Conservation (phyloP, 2,329 filamentous ascomycete species). For the Madurella fahalii region DNA sequence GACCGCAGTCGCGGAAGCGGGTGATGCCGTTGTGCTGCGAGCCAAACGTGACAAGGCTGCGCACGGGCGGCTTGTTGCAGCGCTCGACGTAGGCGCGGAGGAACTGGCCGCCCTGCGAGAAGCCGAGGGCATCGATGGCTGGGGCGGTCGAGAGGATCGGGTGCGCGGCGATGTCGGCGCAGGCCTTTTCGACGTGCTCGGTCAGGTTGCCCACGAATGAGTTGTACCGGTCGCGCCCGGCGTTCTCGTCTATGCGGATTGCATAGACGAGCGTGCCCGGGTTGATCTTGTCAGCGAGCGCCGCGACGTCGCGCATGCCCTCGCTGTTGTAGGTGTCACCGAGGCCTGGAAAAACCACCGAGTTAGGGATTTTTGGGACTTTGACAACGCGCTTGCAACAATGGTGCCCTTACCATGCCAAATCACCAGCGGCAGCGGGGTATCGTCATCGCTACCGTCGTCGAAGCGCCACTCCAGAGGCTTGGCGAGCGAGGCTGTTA, state of each 20-base stretch:
- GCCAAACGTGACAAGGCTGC: conserved; percentile 81
- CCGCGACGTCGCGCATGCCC: conserved; percentile 66
- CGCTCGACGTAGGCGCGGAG: conserved; percentile 86
- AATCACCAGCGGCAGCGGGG: conserved; percentile 83
- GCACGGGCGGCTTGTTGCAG: conserved; percentile 72
- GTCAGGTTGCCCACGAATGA: conserved; percentile 92
- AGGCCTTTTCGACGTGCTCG: conserved; percentile 70
- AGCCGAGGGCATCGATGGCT: conserved; percentile 85
- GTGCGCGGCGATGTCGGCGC: conserved; percentile 68
- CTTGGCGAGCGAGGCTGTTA: conserved; percentile 34
- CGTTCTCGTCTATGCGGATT: conserved; percentile 65
- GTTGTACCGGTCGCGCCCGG: conserved; percentile 67
- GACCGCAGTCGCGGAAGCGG: conserved; percentile 70
- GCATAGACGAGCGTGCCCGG: conserved; percentile 83
- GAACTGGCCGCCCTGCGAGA: conserved; percentile 95
- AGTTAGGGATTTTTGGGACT: neutral
- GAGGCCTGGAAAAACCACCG: conserved; percentile 36
- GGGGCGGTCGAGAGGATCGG: conserved; percentile 77
- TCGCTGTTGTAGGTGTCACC: conserved; percentile 72
- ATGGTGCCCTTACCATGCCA: conserved; percentile 68
- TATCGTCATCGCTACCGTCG: conserved; percentile 47
- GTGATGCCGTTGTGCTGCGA: conserved; percentile 90
- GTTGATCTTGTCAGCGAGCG: conserved; percentile 67
- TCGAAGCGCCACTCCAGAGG: conserved; percentile 15
- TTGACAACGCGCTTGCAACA: conserved; percentile 34